Conservation (phyloP, 73 alveolate genomes). For the Paramecium pentaurelia region DNA sequence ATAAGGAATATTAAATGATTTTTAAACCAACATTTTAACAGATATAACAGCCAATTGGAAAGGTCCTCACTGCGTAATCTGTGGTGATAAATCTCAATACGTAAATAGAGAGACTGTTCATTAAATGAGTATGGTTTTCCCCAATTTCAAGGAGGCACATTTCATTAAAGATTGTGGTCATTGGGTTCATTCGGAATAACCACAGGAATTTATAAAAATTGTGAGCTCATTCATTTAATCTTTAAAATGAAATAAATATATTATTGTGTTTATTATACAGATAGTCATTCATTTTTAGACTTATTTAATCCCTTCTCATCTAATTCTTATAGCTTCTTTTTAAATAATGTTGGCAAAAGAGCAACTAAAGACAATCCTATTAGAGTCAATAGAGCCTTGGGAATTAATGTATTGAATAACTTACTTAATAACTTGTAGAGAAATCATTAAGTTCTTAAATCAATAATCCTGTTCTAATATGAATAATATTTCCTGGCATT, state of each 20-base stretch:
- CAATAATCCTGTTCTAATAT: conserved; percentile 76
- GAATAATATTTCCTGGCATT: conserved; percentile 81
- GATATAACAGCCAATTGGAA: conserved; percentile 32
- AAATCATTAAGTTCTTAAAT: conserved; percentile 66
- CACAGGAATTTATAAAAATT: neutral
- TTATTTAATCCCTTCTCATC: neutral
- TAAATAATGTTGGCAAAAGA: neutral
- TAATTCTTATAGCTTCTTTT: neutral
- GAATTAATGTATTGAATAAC: neutral
- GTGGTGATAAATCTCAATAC: conserved; percentile 53
- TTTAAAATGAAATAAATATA: neutral
- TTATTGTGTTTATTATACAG: neutral
- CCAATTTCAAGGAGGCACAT: conserved; percentile 37
- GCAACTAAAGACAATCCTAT: neutral
- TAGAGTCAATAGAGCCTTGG: neutral
- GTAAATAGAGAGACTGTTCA: neutral
- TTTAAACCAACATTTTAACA: neutral
- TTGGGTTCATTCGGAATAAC: conserved; percentile 60
- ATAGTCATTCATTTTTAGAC: neutral
- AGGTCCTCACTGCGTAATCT: conserved; percentile 22
- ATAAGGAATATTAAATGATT: conserved; percentile 7
- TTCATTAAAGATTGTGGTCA: conserved; percentile 53
- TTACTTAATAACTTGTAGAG: neutral
- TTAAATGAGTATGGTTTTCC: conserved; percentile 19
- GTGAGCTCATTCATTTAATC: neutral